A percentile compares a stretch with the other conserved stretches of the same genome.
These are phyloP conservation scores for Agaricus subrufescens DNA, from an alignment of 768 basidiomycete species.

Conservation along the genomic window DNA sequence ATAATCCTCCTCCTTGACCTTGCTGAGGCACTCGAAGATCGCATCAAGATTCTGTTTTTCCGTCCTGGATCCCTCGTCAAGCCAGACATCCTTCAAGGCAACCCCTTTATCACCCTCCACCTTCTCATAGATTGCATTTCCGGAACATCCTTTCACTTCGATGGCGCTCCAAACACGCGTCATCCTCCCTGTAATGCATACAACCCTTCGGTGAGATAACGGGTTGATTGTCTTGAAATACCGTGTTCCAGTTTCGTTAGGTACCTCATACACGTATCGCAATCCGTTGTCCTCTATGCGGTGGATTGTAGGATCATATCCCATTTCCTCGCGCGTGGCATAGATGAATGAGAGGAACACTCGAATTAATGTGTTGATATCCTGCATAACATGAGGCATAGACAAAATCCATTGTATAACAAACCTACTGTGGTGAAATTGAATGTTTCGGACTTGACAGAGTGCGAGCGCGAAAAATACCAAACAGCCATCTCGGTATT, in stretches of 20 bases:
- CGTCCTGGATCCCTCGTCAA: constrained; percentile 9
- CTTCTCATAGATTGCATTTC: not conserved
- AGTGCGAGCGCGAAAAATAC: constrained; percentile 12
- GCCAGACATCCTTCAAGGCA: constrained; percentile 18
- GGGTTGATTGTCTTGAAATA: not conserved
- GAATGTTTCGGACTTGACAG: constrained; percentile 5
- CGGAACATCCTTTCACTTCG: not conserved
- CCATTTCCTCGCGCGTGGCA: constrained; percentile 5
- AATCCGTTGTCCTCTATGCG: not conserved
- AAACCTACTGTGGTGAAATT: constrained; percentile 1
- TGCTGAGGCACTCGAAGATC: constrained; percentile 9
- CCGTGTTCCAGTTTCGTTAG: not conserved
- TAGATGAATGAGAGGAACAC: constrained; percentile 6
- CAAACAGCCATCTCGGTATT: constrained; percentile 4
- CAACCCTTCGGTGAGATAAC: not conserved
- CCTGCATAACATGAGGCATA: not conserved
- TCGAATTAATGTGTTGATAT: not conserved
- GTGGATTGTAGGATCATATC: constrained; percentile 5
- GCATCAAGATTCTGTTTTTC: constrained; percentile 12
- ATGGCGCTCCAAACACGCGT: constrained; percentile 13
- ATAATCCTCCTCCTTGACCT: not conserved
- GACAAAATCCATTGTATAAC: not conserved
- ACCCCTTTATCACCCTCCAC: not conserved
- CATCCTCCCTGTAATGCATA: constrained; percentile 10
- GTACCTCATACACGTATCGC: not conserved